Base-by-base conservation (phyloP, 352 stramenopile genomes). In the Phytophthora gonapodyides region DNA sequence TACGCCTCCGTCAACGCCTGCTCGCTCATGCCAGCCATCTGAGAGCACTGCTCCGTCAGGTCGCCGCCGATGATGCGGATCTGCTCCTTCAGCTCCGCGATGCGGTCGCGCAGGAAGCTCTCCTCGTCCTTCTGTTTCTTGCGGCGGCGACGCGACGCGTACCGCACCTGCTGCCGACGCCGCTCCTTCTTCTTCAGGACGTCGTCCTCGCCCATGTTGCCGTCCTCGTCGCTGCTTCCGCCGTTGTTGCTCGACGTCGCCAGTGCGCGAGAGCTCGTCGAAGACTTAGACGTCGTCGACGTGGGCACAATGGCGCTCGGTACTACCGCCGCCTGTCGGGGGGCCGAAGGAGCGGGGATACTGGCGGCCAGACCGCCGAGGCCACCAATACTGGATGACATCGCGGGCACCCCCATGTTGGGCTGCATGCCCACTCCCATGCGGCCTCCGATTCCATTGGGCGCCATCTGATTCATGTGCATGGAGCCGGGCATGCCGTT, bases 41-140 rank as follows among this genome's bases (percentile, higher is more conserved):
- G 80, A 57, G 80, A 89, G 60, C 80, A 89, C 65, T 89, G 78
- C 66, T 91, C 80, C 63, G 82, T 84, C 49, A 89, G 63, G 50
- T 91, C 80, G 9, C 82, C 80, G 19, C 79, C 82, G 41, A 93
- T 93, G 69, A 91, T 92, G 38, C 80, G 82, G 51, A 92, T 89
- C 62, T 94, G 82, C 61, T 94, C 84, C 67, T 89, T 91, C 17
- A 94, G 68, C 75, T 94, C 84, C 3, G 89, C 76, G 55, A 94
- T 91, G 54, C 84, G 84, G 58, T 91, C 81, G 15, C 78, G 75
- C 64, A 94, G 37, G 51, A 90, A 91, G 62, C 75, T 89, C 63
- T 91, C 82, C 60, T 94, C 84, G 60, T 94, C 82, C 47, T 92
- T 91, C 48, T 90, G 84, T 73, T 94, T 94, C 57, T 90, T 89